Conservation (phyloP, 2,329 filamentous ascomycete genomes). For the Ceratocystis albifundus region DNA sequence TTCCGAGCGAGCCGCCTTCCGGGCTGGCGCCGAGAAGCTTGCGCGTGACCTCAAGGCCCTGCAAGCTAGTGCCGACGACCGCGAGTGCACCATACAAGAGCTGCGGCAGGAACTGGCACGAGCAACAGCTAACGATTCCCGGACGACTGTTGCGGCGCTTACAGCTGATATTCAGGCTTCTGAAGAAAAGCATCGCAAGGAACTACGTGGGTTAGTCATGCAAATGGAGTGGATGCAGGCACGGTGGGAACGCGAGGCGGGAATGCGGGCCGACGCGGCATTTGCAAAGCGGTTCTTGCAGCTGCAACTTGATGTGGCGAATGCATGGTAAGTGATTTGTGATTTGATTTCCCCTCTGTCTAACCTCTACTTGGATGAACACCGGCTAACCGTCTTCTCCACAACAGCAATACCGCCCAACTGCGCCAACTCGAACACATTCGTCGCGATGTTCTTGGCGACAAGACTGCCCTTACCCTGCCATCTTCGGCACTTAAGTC, state of each 20-base stretch:
- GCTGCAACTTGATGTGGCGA: constrained; percentile 68
- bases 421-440: constrained; percentile 76
- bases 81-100: constrained; percentile 9
- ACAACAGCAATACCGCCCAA: constrained; percentile 75
- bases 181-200: constrained; percentile 53
- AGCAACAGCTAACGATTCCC: constrained; percentile 26
- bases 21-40: constrained; percentile 44
- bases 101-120: constrained; percentile 26
- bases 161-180: constrained; percentile 36
- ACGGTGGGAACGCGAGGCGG: constrained; percentile 66
- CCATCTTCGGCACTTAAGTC: constrained; percentile 17
- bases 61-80: constrained; percentile 30
- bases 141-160: constrained; percentile 28
- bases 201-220: constrained; percentile 70
- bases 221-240: constrained; percentile 88
- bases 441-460: constrained; percentile 37
- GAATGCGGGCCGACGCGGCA: constrained; percentile 65
- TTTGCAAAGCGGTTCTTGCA: constrained; percentile 79
- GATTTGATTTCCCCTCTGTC: constrained; percentile 16
- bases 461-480: constrained; percentile 28
- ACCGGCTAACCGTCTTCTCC: constrained; percentile 15
- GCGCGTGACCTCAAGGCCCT: constrained; percentile 41
- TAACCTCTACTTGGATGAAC: not conserved
- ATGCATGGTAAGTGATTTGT: constrained; percentile 69
- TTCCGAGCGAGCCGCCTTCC: constrained; percentile 49